Percentiles rank a stretch among this genome's conserved stretches.
Conservation (phyloP, 805 yeast genomes). For the Saturnispora sanitii region DNA sequence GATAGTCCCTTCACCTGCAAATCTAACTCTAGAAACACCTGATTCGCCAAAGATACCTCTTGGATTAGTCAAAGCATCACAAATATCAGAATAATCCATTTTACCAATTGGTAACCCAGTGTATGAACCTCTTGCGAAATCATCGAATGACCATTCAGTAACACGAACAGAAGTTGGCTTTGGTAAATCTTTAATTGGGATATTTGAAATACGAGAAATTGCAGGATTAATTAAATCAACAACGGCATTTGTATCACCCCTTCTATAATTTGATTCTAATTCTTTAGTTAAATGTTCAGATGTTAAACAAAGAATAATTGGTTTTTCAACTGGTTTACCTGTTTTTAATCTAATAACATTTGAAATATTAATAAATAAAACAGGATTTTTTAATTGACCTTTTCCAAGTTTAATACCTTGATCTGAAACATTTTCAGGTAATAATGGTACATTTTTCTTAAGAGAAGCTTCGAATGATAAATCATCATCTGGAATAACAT, state of each 20-base stretch:
- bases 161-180: slow-evolving; percentile 20
- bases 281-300: slow-evolving; percentile 42
- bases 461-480: slow-evolving; percentile 14
- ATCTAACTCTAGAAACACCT: slow-evolving; percentile 33
- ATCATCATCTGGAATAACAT: slow-evolving; percentile 25
- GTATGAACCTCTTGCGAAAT: slow-evolving; percentile 41
- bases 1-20: slow-evolving; percentile 49
- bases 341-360: slow-evolving; percentile 8
- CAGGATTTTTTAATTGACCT: slow-evolving; percentile 17
- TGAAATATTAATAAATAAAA: slow-evolving; percentile 24
- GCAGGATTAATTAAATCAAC: slow-evolving; percentile 40
- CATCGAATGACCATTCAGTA: slow-evolving; percentile 44
- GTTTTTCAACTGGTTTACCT: slow-evolving; percentile 21
- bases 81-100: slow-evolving; percentile 17
- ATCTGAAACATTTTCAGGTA: background rate
- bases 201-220: slow-evolving; percentile 25
- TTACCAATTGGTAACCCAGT: slow-evolving; percentile 25
- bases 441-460: background rate
- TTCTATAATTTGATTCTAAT: slow-evolving; percentile 28
- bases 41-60: slow-evolving; percentile 29
- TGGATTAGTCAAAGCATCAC: slow-evolving; percentile 31
- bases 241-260: slow-evolving; percentile 27
- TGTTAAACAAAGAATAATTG: slow-evolving; percentile 35
- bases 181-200: slow-evolving; percentile 17
- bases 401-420: background rate